Base-by-base conservation (phyloP, 257 asterid species). In the Plectranthus barbatus region DNA sequence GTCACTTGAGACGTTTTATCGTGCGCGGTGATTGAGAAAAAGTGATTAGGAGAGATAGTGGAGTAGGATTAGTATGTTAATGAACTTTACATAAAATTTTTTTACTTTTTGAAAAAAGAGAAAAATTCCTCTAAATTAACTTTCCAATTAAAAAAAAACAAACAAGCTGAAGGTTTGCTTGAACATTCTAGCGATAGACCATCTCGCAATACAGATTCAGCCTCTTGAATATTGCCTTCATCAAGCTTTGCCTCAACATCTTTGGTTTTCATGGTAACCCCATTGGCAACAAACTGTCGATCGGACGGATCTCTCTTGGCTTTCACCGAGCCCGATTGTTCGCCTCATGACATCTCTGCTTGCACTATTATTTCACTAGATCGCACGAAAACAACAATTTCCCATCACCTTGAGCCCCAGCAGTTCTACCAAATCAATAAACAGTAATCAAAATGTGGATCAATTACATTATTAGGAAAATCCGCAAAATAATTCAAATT, bases 131-230 rank as follows among this genome's bases (percentile, higher is more conserved):
- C n/a, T n/a, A n/a, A n/a, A n/a, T n/a, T n/a, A n/a, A n/a, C n/a
- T n/a, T n/a, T n/a, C n/a, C n/a, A n/a, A n/a, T n/a, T n/a, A n/a
- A n/a, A n/a, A n/a, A n/a, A n/a, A n/a, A n/a, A n/a, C n/a, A n/a
- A n/a, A n/a, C n/a, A n/a, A n/a, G n/a, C n/a, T n/a, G n/a, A n/a
- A n/a, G n/a, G n/a, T n/a, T n/a, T n/a, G n/a, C n/a, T n/a, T n/a
- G n/a, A n/a, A n/a, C n/a, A n/a, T n/a, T n/a, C n/a, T n/a, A 93
- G 94, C 2, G 99, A 93, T 65, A 93, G 77, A 37, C 96, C 97
- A 19, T 93, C 97, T 40, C 95, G 80, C 72, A 93, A 72, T 12
- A 91, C 96, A 65, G 97, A 86, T 79, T 93, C 99, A 58, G 97
- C 99, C 80, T 93, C 99, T 69, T 87, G 95, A 79, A 93, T 79